phyloP scores from a whole-genome alignment of 352 stramenopile genomes.

The Globisporangium cylindrosporum region DNA sequence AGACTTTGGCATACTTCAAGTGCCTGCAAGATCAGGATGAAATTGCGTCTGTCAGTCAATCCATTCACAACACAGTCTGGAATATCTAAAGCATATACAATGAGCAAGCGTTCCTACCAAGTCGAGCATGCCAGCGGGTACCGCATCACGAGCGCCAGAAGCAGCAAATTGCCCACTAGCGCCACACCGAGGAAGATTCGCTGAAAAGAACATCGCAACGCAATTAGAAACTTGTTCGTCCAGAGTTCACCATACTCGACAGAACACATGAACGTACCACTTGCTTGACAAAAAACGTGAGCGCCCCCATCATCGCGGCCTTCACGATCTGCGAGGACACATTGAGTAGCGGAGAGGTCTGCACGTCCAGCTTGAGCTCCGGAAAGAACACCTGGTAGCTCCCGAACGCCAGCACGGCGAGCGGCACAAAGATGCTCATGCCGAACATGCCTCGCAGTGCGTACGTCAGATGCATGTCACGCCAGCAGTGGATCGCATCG shows the following conservation, averaged over 20 bases:
- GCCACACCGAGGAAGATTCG: conserved; percentile 27
- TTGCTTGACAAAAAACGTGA: conserved; percentile 34
- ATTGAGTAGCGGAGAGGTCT: conserved; percentile 34
- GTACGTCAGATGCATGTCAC: conserved; percentile 20
- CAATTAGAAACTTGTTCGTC: not conserved
- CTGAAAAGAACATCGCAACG: not conserved
- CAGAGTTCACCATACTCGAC: not conserved
- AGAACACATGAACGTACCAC: conserved; percentile 24
- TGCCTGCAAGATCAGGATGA: conserved; percentile 21
- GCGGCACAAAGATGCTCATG: conserved; percentile 36
- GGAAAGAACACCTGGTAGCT: conserved; percentile 42
- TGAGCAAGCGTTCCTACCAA: conserved; percentile 17
- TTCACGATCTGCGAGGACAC: conserved; percentile 39
- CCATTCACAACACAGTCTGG: not conserved
- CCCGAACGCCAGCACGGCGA: conserved; percentile 32
- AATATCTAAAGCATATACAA: too few relatives aligned
- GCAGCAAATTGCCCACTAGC: conserved; percentile 27
- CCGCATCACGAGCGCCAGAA: conserved; percentile 27
- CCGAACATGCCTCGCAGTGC: conserved; percentile 33
- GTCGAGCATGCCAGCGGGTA: conserved; percentile 30
- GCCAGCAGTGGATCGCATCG: conserved; percentile 29
- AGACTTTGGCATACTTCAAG: conserved; percentile 33
- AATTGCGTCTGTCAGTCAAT: not conserved
- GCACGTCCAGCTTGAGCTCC: conserved; percentile 38
- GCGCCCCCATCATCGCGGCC: conserved; percentile 30